Evolutionary conservation across 257 asterid genomes (phyloP).

Genomic region (Rubia yunnanensis): DNA sequence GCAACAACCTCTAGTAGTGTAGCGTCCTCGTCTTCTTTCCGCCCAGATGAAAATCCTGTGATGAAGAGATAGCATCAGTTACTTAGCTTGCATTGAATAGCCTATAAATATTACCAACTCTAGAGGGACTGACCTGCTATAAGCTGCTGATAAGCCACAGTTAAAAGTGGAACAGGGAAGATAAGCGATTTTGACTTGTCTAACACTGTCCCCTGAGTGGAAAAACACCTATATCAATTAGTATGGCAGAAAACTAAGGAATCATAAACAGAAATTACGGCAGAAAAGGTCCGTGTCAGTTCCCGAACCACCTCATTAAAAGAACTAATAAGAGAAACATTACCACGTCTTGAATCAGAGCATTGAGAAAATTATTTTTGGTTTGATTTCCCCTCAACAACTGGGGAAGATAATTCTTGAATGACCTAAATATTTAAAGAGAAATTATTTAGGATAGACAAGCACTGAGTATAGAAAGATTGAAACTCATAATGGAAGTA

Average conservation of each 20-base stretch:
- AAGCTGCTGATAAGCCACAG: conserved; percentile 88
- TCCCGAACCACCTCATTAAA: neutral
- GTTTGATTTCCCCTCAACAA: conserved; percentile 49
- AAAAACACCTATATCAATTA: conserved; percentile 16
- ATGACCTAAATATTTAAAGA: conserved; percentile 52
- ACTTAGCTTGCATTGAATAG: conserved; percentile 8
- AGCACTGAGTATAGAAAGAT: neutral
- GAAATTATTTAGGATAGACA: neutral
- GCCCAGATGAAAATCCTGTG: conserved; percentile 54
- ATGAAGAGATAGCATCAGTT: conserved; percentile 10
- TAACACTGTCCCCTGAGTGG: conserved; percentile 53
- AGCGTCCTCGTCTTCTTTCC: conserved; percentile 34
- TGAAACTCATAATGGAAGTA: neutral
- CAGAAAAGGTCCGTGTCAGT: neutral
- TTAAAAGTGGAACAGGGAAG: conserved; percentile 72
- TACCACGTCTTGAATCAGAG: conserved; percentile 63
- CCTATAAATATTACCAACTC: conserved; percentile 1
- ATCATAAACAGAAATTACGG: neutral
- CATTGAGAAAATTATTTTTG: conserved; percentile 41
- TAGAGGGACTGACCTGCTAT: conserved; percentile 55
- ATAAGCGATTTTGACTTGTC: conserved; percentile 61
- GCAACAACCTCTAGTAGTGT: conserved; percentile 47
- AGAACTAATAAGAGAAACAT: conserved; percentile 17
- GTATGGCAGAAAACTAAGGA: neutral
- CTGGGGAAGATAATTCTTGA: conserved; percentile 67